A percentile compares a stretch with the other conserved stretches of the same genome.
These are phyloP conservation scores for slime mould (Dictyostelium discoideum) DNA, from an alignment of 78 protist genomes.

Conservation along the genomic window DNA sequence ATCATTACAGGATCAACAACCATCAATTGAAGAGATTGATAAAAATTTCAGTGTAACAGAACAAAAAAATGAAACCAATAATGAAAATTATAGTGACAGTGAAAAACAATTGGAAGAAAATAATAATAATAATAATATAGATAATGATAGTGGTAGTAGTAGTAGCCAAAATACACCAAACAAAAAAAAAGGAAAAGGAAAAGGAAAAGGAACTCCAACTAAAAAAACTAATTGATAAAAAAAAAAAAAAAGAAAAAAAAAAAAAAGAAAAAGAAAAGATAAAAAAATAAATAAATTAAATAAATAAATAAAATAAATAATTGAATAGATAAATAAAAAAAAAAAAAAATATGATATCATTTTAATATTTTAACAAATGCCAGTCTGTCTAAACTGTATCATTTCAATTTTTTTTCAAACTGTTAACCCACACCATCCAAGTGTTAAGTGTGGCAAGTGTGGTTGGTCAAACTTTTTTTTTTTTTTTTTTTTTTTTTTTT, in stretches of 20 bases:
- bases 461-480: too few relatives aligned
- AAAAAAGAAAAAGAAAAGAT: not conserved
- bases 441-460: too few relatives aligned
- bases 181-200: not conserved
- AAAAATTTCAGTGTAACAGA: not conserved
- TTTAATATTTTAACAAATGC: too few relatives aligned
- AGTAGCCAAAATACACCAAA: not conserved
- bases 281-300: not conserved
- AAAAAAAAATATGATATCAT: too few relatives aligned
- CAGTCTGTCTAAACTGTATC: too few relatives aligned
- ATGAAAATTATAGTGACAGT: not conserved
- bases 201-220: not conserved
- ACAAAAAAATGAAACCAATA: not conserved
- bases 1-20: not conserved
- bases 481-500: too few relatives aligned
- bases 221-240: not conserved
- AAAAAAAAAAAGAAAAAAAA: not conserved
- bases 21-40: constrained; percentile 2
- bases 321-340: too few relatives aligned
- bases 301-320: too few relatives aligned
- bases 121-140: not conserved
- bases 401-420: too few relatives aligned
- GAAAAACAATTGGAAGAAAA: not conserved
- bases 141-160: not conserved
- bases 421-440: too few relatives aligned